phyloP scores from a whole-genome alignment of 2,329 filamentous ascomycete species.

The Penicillium hordei region DNA sequence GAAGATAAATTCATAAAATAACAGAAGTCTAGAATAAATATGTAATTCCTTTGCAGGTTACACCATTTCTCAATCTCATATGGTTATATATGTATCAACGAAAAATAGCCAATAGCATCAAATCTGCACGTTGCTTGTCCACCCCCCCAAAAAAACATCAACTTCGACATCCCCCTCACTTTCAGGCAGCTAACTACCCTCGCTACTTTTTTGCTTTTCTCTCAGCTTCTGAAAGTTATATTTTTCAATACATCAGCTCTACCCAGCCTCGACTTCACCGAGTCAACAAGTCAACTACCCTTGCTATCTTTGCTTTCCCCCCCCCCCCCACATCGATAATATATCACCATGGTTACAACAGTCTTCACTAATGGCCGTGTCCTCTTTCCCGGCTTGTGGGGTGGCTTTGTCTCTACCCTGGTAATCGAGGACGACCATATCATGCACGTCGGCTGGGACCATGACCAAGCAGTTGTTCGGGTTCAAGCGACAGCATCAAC shows the following conservation, averaged over 20 bases:
- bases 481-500: constrained; percentile 18
- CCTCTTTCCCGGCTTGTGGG: constrained; percentile 14
- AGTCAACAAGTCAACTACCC: background rate
- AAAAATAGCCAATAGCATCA: background rate
- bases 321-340: too few species aligned
- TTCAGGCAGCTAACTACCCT: background rate
- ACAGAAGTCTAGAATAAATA: background rate
- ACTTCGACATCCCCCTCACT: background rate
- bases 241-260: too few species aligned
- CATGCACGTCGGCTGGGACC: constrained; percentile 39
- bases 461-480: constrained; percentile 22
- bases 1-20: background rate
- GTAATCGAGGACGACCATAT: constrained; percentile 44
- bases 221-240: too few species aligned
- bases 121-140: background rate
- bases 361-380: constrained; percentile 30
- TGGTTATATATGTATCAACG: too few species aligned
- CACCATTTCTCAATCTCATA: background rate
- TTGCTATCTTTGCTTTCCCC: background rate
- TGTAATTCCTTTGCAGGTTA: background rate
- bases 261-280: too few species aligned
- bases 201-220: background rate
- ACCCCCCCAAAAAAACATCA: too few species aligned
- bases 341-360: constrained; percentile 8
- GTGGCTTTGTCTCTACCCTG: constrained; percentile 29